A percentile compares a stretch with the other conserved stretches of the same genome.
Evolutionary conservation across 805 yeast species (phyloP).

Genomic region (Ogataea ganodermae): DNA sequence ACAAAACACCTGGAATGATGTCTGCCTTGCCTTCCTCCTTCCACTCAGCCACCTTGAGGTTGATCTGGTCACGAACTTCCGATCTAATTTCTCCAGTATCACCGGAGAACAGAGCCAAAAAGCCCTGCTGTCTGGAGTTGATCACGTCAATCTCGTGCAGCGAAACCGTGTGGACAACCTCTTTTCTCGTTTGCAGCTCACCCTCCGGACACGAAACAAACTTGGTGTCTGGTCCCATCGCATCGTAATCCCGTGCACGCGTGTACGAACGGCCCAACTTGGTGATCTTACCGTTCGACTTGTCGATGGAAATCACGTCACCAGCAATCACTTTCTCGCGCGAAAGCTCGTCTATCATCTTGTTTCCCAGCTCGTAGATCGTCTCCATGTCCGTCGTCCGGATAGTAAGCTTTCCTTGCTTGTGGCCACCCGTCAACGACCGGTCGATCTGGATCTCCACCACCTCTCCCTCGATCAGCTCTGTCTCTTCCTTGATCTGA

Average conservation of each 20-base stretch:
- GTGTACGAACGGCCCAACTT: slow-evolving; percentile 99
- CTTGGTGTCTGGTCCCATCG: slow-evolving; percentile 87
- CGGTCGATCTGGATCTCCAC: slow-evolving; percentile 95
- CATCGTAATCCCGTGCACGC: slow-evolving; percentile 95
- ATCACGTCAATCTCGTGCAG: slow-evolving; percentile 96
- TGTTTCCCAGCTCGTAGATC: slow-evolving; percentile 56
- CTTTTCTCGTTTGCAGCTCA: slow-evolving; percentile 97
- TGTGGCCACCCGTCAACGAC: slow-evolving; percentile 87
- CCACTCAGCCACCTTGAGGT: slow-evolving; percentile 83
- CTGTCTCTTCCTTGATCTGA: slow-evolving; percentile 94
- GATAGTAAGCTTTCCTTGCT: slow-evolving; percentile 82
- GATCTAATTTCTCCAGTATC: slow-evolving; percentile 94
- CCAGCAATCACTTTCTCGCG: slow-evolving; percentile 94
- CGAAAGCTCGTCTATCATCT: slow-evolving; percentile 81
- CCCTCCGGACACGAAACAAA: slow-evolving; percentile 99
- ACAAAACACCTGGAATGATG: slow-evolving; percentile 94
- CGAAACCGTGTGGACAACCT: slow-evolving; percentile 95
- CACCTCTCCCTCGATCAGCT: slow-evolving; percentile 97
- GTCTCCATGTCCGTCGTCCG: slow-evolving; percentile 86
- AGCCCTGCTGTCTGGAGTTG: slow-evolving; percentile 90
- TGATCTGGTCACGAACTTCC: slow-evolving; percentile 69
- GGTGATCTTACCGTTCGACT: slow-evolving; percentile 96
- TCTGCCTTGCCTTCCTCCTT: slow-evolving; percentile 98
- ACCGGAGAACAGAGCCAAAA: slow-evolving; percentile 50
- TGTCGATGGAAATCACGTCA: slow-evolving; percentile 95